Base-by-base conservation (phyloP, 768 basidiomycete species). In the Russula griseocarnosa region DNA sequence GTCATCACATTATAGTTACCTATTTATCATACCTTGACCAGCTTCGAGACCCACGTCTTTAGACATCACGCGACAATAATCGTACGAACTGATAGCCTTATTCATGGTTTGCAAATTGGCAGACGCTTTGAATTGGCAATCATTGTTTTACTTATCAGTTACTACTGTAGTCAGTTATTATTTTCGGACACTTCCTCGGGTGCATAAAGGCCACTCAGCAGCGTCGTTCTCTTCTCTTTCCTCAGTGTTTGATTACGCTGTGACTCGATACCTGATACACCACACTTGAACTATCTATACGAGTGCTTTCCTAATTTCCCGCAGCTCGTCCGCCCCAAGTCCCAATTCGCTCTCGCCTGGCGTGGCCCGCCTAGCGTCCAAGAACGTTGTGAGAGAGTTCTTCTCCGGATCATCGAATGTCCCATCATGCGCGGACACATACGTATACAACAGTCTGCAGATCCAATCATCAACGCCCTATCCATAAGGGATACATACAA, bases 391-490 rank as follows among this genome's bases (percentile, higher is more conserved):
- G 34, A 69, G 47, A 36, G 47, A 36, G 0, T 44, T 24, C 58
- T 56, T 67, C 61, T 69, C 68, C 1, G 57, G 36, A 13, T 7
- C 62, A 26, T 61, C 60, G 26, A 69, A 67, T 47, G 57, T 46
- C 40, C 68, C 66, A 13, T 34, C 1, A 26, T 67, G 66, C 47
- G 47, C 50, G 36, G 50, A 57, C 16, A 67, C 68, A 46, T 67
- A 69, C 30, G 66, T 69, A 14, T 69, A n/a, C 52, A 67, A 49
- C 47, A 67, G 49, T 49, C 68, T 69, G 30, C 47, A 16, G 3
- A 14, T 38, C 5, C 38, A 38, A 38, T 38, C 38, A 16, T 38
- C 38, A 16, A 16, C 16, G 5, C 38, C 38, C 18, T 40, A 40
- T 40, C 38, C 18, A 2, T 40, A 36, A 7, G 13, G 36, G 36